Evolutionary conservation across 2,329 filamentous ascomycete genomes (phyloP).

Genomic region (Chaetomium strumarium): DNA sequence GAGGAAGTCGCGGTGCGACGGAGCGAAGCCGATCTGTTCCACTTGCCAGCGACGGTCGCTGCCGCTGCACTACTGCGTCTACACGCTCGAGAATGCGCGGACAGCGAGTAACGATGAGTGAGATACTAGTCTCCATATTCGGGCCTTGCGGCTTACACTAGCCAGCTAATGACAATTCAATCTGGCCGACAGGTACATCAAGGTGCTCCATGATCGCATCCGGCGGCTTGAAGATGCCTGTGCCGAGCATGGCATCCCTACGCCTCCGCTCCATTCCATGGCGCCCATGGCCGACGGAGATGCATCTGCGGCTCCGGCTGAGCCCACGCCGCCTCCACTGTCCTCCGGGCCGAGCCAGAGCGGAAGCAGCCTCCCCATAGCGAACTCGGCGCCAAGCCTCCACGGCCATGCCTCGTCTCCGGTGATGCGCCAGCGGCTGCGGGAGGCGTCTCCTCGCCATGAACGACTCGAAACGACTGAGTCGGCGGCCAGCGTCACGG

Average conservation of each 20-base stretch:
- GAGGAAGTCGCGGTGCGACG: conserved; percentile 38
- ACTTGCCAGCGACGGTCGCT: conserved; percentile 34
- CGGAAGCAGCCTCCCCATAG: background rate
- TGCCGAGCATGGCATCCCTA: conserved; percentile 12
- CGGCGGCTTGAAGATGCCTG: conserved; percentile 26
- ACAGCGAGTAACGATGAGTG: conserved; percentile 34
- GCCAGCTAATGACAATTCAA: background rate
- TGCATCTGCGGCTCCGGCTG: background rate
- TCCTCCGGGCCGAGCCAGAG: background rate
- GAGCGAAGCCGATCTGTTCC: conserved; percentile 40
- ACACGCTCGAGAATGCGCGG: conserved; percentile 33
- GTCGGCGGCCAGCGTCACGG: conserved; percentile 27
- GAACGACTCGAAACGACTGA: conserved; percentile 17
- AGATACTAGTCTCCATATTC: background rate
- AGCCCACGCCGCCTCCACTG: background rate
- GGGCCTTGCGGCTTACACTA: too few relatives aligned
- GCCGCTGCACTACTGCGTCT: conserved; percentile 33
- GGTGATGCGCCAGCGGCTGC: background rate
- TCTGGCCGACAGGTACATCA: conserved; percentile 17
- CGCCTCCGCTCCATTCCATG: conserved; percentile 12
- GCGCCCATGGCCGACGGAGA: conserved; percentile 1
- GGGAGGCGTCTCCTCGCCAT: background rate
- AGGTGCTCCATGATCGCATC: conserved; percentile 26
- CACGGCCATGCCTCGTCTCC: conserved; percentile 3
- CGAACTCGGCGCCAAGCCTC: background rate